A percentile compares a stretch with the other conserved stretches of the same genome.
These are phyloP conservation scores for Fusarium globosum DNA, from an alignment of 2,329 filamentous ascomycete species.

Conservation along the genomic window DNA sequence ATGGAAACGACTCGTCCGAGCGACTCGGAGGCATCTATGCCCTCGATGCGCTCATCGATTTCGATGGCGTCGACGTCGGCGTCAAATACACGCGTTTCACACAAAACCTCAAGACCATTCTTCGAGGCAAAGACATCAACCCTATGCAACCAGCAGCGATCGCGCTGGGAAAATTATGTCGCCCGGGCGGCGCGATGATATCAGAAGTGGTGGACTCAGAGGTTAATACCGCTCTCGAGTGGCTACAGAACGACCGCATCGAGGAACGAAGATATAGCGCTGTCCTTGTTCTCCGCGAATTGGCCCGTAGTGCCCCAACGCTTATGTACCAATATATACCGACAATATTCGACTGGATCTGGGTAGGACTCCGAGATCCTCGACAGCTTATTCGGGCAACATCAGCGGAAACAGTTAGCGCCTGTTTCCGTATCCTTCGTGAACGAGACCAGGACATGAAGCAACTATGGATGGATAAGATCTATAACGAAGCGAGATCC, in stretches of 20 bases:
- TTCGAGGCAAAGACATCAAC: conserved; percentile 89
- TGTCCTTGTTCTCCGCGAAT: conserved; percentile 88
- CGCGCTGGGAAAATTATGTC: conserved; percentile 88
- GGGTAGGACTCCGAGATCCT: conserved; percentile 90
- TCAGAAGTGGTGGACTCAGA: conserved; percentile 97
- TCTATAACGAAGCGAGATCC: conserved; percentile 85
- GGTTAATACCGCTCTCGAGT: conserved; percentile 95
- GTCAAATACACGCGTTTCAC: conserved; percentile 96
- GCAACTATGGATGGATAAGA: conserved; percentile 87
- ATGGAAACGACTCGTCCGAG: conserved; percentile 87
- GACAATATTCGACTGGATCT: conserved; percentile 95
- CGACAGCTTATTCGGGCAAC: conserved; percentile 93
- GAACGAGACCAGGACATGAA: conserved; percentile 91
- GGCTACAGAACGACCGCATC: conserved; percentile 93
- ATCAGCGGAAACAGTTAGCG: conserved; percentile 91
- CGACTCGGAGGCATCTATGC: conserved; percentile 92
- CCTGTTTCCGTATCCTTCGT: conserved; percentile 95
- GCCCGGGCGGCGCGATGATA: conserved; percentile 91
- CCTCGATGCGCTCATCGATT: conserved; percentile 92
- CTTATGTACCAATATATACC: conserved; percentile 95
- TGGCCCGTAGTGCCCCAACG: conserved; percentile 92
- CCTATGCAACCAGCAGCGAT: conserved; percentile 92
- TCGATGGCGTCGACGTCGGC: conserved; percentile 92
- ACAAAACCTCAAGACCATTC: conserved; percentile 85
- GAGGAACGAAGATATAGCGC: conserved; percentile 95